Conservation (phyloP, 495 filamentous ascomycete species). For the Xylaria intraflava region DNA sequence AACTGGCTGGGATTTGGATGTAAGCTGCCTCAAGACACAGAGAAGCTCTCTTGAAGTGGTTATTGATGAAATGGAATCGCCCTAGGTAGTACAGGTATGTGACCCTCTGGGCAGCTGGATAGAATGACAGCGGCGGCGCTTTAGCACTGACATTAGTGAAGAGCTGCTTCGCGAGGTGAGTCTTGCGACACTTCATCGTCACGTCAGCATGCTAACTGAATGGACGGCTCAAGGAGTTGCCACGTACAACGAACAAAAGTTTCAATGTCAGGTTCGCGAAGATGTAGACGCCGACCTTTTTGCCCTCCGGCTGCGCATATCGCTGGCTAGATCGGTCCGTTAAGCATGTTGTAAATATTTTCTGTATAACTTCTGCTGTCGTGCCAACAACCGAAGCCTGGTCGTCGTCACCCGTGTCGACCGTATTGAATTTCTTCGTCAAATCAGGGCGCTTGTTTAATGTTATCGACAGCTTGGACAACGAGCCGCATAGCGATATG, state of each 20-base stretch:
- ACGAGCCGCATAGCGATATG: conserved; percentile 64
- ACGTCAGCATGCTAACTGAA: neutral
- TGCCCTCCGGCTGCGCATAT: conserved; percentile 62
- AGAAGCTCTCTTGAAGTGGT: conserved; percentile 69
- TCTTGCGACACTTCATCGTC: conserved; percentile 49
- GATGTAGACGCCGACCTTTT: conserved; percentile 78
- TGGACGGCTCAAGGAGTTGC: neutral
- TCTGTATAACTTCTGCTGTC: conserved; percentile 78
- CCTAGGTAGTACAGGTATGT: conserved; percentile 94
- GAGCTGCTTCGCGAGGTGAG: conserved; percentile 68
- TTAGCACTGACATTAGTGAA: conserved; percentile 82
- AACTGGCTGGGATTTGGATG: conserved; percentile 61
- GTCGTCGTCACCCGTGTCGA: conserved; percentile 46
- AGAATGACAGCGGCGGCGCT: conserved; percentile 68
- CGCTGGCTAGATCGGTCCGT: conserved; percentile 66
- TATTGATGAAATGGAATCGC: conserved; percentile 76
- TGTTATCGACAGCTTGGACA: conserved; percentile 74
- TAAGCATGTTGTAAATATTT: conserved; percentile 85
- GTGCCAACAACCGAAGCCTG: conserved; percentile 70
- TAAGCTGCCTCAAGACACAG: conserved; percentile 73
- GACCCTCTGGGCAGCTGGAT: conserved; percentile 81
- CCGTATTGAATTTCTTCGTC: conserved; percentile 47
- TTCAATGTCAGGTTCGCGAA: conserved; percentile 90
- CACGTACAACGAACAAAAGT: conserved; percentile 69
- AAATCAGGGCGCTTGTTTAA: conserved; percentile 71